Base-by-base conservation (phyloP, 139 green algal genomes). In the Micractinium conductrix region DNA sequence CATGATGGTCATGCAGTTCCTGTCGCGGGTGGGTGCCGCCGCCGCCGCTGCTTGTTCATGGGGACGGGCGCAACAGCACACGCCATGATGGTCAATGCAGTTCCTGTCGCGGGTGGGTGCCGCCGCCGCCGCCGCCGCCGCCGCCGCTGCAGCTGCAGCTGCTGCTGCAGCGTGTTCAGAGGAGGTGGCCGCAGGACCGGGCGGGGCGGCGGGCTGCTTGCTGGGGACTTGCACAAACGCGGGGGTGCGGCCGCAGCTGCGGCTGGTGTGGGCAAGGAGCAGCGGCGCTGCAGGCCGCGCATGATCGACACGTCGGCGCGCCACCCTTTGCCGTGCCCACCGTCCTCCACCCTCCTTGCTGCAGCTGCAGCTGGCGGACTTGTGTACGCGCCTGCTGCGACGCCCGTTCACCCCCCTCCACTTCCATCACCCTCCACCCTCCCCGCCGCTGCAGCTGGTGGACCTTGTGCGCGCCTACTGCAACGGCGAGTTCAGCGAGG, bases 1-100 rank as follows among this genome's bases (percentile, higher is more conserved):
- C 4, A 96, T 97, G 91, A 86, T 97, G 80, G 87, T 93, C 33
- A 96, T 99, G 87, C 94, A 95, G 70, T 99, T 99, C 87, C 94
- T 99, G 84, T 92, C 86, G 16, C 92, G 93, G 81, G 94, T 98
- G 73, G 14, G 63, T 71, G 63, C n/a, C n/a, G n/a, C n/a, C n/a
- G n/a, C n/a, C n/a, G n/a, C n/a, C n/a, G n/a, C n/a, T n/a, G n/a
- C n/a, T n/a, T n/a, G n/a, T n/a, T n/a, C n/a, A n/a, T n/a, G n/a
- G n/a, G n/a, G n/a, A n/a, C n/a, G n/a, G n/a, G 65, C 93, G 83
- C 83, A 99, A 99, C 88, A 87, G 92, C 48, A 99, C n/a, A 99
- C 86, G 96, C 92, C 4, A 96, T 97, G 91, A 86, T 97, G 80
- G 87, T 93, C 33, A 96, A 99, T 87, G 87, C 94, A 95, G 70